Percentiles rank a stretch among this genome's conserved stretches.
Evolutionary conservation across 495 filamentous ascomycete genomes (phyloP).

Genomic region (Daldinia childiae): DNA sequence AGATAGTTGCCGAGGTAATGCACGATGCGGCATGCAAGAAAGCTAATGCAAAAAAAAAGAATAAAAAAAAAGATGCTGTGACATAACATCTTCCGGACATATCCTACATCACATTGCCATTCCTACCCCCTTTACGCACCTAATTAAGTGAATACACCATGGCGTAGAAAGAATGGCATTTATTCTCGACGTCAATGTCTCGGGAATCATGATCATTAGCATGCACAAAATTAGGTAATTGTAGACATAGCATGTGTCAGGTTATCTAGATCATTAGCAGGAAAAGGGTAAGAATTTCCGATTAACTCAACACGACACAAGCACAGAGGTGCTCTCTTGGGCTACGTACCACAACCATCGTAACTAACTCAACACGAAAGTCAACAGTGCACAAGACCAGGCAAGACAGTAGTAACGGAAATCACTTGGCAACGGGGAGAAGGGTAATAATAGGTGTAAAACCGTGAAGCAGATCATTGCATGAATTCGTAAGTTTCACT

Average conservation of each 20-base stretch:
- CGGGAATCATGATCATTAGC: not conserved
- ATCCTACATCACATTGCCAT: not conserved
- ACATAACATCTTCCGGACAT: not conserved
- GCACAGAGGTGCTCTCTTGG: not conserved
- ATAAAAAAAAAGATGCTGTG: too few species aligned
- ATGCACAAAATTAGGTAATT: not conserved
- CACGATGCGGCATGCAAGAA: slow-evolving; percentile 1
- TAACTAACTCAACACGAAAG: not conserved
- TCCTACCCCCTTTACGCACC: not conserved
- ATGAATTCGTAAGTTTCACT: slow-evolving; percentile 45
- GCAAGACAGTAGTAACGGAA: not conserved
- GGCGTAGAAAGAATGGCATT: not conserved
- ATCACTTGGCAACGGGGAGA: not conserved
- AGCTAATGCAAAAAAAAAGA: not conserved
- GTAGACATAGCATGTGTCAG: slow-evolving; percentile 1
- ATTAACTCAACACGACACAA: slow-evolving; percentile 2
- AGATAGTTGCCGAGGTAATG: slow-evolving; percentile 4
- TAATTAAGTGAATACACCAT: slow-evolving; percentile 1
- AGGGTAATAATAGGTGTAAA: slow-evolving; percentile 8
- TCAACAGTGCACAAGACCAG: not conserved
- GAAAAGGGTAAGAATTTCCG: not conserved
- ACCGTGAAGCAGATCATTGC: slow-evolving; percentile 41
- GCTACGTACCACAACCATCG: not conserved
- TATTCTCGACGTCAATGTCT: not conserved
- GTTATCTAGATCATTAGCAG: not conserved